These are phyloP conservation scores for Sedum album DNA, from an alignment of 164 flowering plant species.

Conservation along the genomic window DNA sequence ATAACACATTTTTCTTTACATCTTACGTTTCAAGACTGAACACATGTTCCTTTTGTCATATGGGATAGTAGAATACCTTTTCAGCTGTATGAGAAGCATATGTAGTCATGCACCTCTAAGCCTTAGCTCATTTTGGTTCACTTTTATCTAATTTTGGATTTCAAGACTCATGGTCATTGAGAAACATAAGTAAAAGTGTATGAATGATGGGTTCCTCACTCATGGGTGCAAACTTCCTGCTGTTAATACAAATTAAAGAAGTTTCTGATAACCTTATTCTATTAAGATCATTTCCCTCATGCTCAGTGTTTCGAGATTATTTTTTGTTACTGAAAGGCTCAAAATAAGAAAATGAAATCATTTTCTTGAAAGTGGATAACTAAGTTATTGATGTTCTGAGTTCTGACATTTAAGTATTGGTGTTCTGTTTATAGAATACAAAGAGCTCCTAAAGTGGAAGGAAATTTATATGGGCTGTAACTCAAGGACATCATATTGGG, in stretches of 20 bases:
- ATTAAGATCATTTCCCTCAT: no score
- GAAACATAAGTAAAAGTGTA: neutral
- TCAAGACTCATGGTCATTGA: neutral
- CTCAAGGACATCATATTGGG: conserved; percentile 15
- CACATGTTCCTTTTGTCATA: neutral
- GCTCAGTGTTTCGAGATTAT: no score
- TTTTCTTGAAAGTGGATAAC: neutral
- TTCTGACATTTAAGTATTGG: neutral
- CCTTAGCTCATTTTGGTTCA: neutral
- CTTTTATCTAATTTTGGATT: neutral
- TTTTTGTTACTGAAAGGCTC: no score
- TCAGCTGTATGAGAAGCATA: neutral
- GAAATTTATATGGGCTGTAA: conserved; percentile 11
- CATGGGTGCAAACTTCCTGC: neutral
- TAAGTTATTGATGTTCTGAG: neutral
- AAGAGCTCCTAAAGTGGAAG: neutral
- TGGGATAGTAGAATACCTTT: neutral
- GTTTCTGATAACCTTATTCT: no score
- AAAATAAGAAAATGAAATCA: neutral
- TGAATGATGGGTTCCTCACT: no score
- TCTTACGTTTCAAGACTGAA: neutral
- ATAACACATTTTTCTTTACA: neutral
- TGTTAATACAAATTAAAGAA: no score
- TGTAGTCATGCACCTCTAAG: neutral
- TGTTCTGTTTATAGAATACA: neutral